Conservation (phyloP, 2,329 filamentous ascomycete genomes). For the Ceratocystis papillata region DNA sequence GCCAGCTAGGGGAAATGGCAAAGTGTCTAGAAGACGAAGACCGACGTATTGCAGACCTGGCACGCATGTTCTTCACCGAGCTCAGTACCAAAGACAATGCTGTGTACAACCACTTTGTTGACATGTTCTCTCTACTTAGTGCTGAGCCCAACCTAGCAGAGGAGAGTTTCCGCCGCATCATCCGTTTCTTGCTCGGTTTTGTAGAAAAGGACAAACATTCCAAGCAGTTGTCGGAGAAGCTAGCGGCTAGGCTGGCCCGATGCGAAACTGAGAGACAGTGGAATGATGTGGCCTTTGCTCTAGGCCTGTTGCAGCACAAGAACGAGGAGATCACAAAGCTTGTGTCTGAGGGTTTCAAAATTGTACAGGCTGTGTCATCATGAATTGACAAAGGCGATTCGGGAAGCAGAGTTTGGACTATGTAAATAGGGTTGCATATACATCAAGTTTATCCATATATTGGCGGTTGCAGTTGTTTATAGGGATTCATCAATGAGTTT, state of each 20-base stretch:
- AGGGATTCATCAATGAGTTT: not conserved
- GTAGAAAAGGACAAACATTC: conserved; percentile 99
- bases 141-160: conserved; percentile 72
- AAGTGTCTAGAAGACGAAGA: conserved; percentile 98
- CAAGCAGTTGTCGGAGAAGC: conserved; percentile 82
- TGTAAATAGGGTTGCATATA: not conserved
- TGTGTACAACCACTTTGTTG: conserved; percentile 98
- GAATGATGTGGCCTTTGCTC: conserved; percentile 91
- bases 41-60: conserved; percentile 83
- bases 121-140: conserved; percentile 92
- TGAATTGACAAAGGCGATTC: conserved; percentile 27
- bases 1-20: conserved; percentile 95
- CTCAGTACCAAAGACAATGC: conserved; percentile 97
- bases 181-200: conserved; percentile 89
- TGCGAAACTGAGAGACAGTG: conserved; percentile 92
- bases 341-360: conserved; percentile 63
- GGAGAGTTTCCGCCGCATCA: conserved; percentile 72
- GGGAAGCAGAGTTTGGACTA: no score
- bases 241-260: conserved; percentile 71
- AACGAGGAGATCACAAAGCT: conserved; percentile 78
- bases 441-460: not conserved
- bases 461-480: not conserved
- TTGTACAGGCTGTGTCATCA: conserved; percentile 48
- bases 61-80: conserved; percentile 97
- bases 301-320: conserved; percentile 83